phyloP scores from a whole-genome alignment of 768 basidiomycete genomes.

The Boletus reticuloceps region DNA sequence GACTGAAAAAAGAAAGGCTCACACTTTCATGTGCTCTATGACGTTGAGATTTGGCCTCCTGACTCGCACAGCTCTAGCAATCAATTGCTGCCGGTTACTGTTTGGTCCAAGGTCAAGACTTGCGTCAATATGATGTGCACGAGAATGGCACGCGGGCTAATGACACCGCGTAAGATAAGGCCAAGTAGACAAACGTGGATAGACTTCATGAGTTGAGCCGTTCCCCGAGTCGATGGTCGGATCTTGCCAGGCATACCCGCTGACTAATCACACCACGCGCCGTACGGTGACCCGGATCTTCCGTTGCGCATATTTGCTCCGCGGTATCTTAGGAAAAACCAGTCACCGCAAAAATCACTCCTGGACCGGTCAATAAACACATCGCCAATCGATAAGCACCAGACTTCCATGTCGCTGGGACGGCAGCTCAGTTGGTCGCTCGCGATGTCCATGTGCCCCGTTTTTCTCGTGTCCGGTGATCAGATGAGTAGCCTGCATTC shows the following conservation, averaged over 20 bases:
- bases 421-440: not conserved
- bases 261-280: no score
- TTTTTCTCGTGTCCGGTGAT: not conserved
- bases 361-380: slow-evolving; percentile 8
- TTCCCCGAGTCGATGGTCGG: not conserved
- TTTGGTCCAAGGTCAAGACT: no score
- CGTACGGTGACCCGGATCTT: slow-evolving; percentile 11
- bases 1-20: not conserved
- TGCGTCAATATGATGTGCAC: no score
- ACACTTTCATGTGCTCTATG: not conserved
- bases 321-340: slow-evolving; percentile 2
- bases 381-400: no score
- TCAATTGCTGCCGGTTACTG: no score
- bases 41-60: no score
- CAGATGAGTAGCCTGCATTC: not conserved
- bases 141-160: not conserved
- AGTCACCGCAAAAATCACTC: no score
- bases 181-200: not conserved
- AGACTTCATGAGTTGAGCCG: not conserved
- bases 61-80: no score
- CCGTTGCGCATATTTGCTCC: slow-evolving; percentile 2
- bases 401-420: not conserved
- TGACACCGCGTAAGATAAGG: not conserved
- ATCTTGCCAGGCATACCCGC: slow-evolving; percentile 11
- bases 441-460: not conserved